A percentile compares a stretch with the other conserved stretches of the same genome.
Evolutionary conservation across 1,284 basidiomycete genomes (phyloP).

Genomic region (Fistulina hepatica): DNA sequence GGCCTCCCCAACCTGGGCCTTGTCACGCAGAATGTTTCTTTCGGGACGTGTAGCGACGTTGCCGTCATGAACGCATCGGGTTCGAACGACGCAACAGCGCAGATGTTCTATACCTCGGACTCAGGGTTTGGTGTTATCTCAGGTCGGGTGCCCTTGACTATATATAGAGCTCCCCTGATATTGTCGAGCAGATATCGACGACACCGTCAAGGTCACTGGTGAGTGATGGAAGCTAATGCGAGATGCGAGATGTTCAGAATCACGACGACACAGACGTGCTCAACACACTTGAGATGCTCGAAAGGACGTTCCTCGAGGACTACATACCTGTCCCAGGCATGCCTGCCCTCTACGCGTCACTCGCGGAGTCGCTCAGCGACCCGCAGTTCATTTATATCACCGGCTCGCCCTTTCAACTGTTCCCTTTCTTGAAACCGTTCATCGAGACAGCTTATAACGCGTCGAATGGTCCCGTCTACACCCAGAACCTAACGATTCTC

Average conservation of each 20-base stretch:
- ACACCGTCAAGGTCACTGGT: conserved; percentile 32
- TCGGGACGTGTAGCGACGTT: conserved; percentile 20
- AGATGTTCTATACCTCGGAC: conserved; percentile 25
- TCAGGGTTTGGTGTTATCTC: conserved; percentile 32
- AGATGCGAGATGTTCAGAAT: too few relatives aligned
- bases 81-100: conserved; percentile 19
- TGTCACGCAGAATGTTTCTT: conserved; percentile 21
- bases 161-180: background rate
- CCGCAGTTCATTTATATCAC: conserved; percentile 32
- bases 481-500: conserved; percentile 27
- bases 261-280: too few relatives aligned
- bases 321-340: conserved; percentile 31
- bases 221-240: too few relatives aligned
- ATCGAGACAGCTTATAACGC: conserved; percentile 25
- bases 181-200: conserved; percentile 31
- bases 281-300: conserved; percentile 22
- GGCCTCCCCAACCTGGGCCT: conserved; percentile 27
- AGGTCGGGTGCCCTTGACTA: conserved; percentile 17
- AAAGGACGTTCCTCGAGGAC: conserved; percentile 29
- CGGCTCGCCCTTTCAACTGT: conserved; percentile 32
- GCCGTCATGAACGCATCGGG: conserved; percentile 17
- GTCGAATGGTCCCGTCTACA: conserved; percentile 27
- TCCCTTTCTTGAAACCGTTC: conserved; percentile 31
- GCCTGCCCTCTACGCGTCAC: conserved; percentile 30
- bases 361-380: conserved; percentile 23